phyloP scores from a whole-genome alignment of 257 asterid genomes.

The Fraxinus pennsylvanica region DNA sequence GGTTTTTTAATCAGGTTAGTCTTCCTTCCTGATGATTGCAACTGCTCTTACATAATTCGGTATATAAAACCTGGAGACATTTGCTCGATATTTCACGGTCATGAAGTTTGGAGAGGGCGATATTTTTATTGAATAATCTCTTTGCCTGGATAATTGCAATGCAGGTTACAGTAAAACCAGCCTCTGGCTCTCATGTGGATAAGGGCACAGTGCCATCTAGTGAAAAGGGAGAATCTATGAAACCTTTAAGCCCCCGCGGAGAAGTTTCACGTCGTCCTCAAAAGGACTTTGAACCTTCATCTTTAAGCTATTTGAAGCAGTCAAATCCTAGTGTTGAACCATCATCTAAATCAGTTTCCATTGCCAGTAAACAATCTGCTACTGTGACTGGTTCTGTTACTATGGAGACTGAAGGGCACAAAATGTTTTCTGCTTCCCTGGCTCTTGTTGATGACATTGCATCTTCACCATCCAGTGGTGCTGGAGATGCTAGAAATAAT shows the following conservation, averaged over 20 bases:
- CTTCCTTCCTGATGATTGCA: conserved; percentile 13
- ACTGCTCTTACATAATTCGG: conserved; percentile 2
- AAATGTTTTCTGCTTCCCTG: conserved; percentile 26
- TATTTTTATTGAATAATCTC: conserved; percentile 5
- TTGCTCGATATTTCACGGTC: not conserved
- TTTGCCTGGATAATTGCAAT: conserved; percentile 3
- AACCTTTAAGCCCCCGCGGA: conserved; percentile 37
- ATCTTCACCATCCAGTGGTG: conserved; percentile 28
- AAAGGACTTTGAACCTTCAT: conserved; percentile 42
- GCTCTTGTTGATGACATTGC: conserved; percentile 32
- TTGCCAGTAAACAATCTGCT: conserved; percentile 25
- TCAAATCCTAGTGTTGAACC: conserved; percentile 48
- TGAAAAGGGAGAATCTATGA: conserved; percentile 45
- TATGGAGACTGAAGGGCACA: conserved; percentile 30
- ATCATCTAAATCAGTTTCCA: conserved; percentile 28
- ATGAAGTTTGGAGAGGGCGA: conserved; percentile 10
- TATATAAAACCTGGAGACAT: not conserved
- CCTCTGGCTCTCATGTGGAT: conserved; percentile 49
- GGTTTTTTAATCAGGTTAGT: conserved; percentile 63
- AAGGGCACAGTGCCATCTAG: conserved; percentile 45
- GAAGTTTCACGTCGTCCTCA: conserved; percentile 37
- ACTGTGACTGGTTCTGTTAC: conserved; percentile 34
- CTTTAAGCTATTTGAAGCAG: conserved; percentile 38
- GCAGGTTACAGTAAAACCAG: conserved; percentile 79
- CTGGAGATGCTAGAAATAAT: conserved; percentile 29